Evolutionary conservation across 2,329 filamentous ascomycete genomes (phyloP), one percentile per base, ranked within the genome.

Genomic region (Colletotrichum karsti): DNA sequence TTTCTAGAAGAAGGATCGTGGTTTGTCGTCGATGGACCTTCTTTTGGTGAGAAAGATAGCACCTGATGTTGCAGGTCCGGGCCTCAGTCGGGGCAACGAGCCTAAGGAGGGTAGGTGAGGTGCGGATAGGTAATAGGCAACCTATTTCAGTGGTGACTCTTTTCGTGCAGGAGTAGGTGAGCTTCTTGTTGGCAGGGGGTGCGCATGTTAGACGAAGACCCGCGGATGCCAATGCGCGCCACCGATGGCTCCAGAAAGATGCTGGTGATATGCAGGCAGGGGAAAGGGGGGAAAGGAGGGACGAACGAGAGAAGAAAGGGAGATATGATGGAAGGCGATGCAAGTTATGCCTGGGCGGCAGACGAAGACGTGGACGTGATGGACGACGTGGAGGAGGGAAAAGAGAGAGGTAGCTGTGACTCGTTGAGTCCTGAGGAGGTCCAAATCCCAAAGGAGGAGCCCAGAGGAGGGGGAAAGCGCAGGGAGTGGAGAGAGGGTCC

Each of bases 171-270:
- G 28, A 56, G 28, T 41, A 57, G 33, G 33, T 35, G 55, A 65
- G 30, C 58, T 53, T 63, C 44, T 63, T 37, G 53, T 46, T 20
- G 60, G 60, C 60, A 63, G 51, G 65, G 65, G 53, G 7, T 53
- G 60, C 44, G 65, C 65, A 65, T 64, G 54, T 41, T 65, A 68
- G 44, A 67, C 41, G 51, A 51, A 48, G 54, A 50, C 46, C 44
- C 48, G 64, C 44, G 22, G 64, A 28, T 57, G 59, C 51, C 53
- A 51, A 64, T 57, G 64, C 59, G 64, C 44, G 64, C 42, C 44
- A 57, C 15, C 30, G 55, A 33, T 46, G 30, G 18, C 41, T 15
- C 30, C 28, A 20, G 15, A 41, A 7, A 35, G 51, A 57, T 48
- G 60, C 50, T n/a, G n/a, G n/a, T n/a, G 26, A 39, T 28, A 39